These are phyloP conservation scores for Zizania latifolia DNA, from an alignment of 176 grass and related monocot species.

Conservation along the genomic window DNA sequence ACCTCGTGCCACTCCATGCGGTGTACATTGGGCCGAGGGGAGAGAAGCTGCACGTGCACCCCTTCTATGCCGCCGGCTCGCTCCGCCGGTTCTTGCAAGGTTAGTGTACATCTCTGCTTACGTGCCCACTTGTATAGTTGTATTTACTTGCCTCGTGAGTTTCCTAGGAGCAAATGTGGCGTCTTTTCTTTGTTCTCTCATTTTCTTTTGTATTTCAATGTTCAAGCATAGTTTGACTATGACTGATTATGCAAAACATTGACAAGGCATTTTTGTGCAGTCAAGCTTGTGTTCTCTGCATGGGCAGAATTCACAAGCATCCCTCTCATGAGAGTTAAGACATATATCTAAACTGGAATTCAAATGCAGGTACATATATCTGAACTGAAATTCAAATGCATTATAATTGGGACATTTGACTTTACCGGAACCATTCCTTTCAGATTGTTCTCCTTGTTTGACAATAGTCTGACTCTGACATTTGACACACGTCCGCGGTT, in stretches of 20 bases:
- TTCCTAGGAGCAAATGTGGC: background rate
- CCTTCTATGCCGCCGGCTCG: slow-evolving; percentile 82
- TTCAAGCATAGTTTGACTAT: background rate
- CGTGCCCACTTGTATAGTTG: background rate
- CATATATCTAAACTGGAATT: no score
- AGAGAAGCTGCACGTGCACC: slow-evolving; percentile 89
- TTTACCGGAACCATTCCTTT: no score
- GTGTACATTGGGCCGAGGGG: slow-evolving; percentile 80
- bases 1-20: slow-evolving; percentile 74
- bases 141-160: background rate
- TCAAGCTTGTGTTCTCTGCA: no score
- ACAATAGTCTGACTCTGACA: no score
- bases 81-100: slow-evolving; percentile 72
- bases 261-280: no score
- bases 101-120: background rate
- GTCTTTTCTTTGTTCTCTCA: background rate
- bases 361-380: no score
- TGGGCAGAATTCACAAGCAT: no score
- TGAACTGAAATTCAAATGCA: no score
- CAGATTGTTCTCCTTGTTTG: no score
- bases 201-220: background rate
- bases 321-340: no score
- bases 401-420: no score
- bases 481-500: background rate
- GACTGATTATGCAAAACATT: no score